Conservation (phyloP, 73 alveolate genomes). For the Paramecium primaurelia region DNA sequence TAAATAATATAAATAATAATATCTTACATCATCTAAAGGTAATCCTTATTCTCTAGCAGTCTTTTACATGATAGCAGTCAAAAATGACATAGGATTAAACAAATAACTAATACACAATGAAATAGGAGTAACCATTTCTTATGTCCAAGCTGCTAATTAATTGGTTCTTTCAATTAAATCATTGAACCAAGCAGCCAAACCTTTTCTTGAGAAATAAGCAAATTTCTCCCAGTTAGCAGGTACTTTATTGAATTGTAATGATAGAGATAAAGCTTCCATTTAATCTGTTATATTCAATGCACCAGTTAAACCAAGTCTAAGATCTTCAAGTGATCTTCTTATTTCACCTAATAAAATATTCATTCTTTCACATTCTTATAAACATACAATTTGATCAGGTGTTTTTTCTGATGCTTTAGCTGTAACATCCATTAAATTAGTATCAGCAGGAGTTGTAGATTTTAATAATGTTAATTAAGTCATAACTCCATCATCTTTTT, state of each 20-base stretch:
- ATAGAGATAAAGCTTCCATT: constrained; percentile 58
- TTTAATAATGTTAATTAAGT: constrained; percentile 81
- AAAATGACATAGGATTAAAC: constrained; percentile 98
- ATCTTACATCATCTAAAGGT: constrained; percentile 92
- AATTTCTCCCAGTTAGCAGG: constrained; percentile 97
- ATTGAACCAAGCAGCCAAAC: constrained; percentile 97
- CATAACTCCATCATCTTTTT: constrained; percentile 56
- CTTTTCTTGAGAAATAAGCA: constrained; percentile 98
- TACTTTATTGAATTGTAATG: constrained; percentile 87
- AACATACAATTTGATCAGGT: constrained; percentile 95
- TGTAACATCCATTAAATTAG: constrained; percentile 75
- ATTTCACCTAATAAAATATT: constrained; percentile 90
- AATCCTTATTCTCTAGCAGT: constrained; percentile 89
- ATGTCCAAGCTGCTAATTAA: constrained; percentile 92
- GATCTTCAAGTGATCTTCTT: constrained; percentile 93
- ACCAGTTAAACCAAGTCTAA: constrained; percentile 99
- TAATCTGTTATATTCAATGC: constrained; percentile 99
- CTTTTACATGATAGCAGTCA: constrained; percentile 95
- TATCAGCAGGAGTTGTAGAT: constrained; percentile 88
- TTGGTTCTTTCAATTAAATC: constrained; percentile 85
- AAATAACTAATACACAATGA: constrained; percentile 90
- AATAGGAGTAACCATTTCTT: constrained; percentile 89
- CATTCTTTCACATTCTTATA: constrained; percentile 99
- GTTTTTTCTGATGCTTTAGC: constrained; percentile 82
- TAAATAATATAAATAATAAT: constrained; percentile 40